Evolutionary conservation across 208 protist genomes (phyloP), one percentile per base, ranked within the genome.

Genomic region (Leishmania martiniquensis): DNA sequence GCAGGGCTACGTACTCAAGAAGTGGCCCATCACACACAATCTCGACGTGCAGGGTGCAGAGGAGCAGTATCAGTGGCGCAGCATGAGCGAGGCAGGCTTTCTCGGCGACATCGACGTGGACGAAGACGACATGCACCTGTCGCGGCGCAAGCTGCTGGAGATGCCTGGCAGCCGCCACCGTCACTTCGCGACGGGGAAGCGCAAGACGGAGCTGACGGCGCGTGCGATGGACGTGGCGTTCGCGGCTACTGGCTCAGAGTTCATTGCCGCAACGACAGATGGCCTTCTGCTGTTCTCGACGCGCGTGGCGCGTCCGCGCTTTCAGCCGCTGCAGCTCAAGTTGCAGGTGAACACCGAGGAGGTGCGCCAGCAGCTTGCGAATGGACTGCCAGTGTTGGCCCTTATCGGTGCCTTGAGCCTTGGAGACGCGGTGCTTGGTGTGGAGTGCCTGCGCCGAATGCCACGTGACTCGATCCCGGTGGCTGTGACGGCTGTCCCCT

Each of bases 21-120:
- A 98, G 86, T 98, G 94, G 93, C 91, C 94, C 67, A 88, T 98
- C 75, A 96, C 94, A 42, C 91, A 87, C 39, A 98, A 98, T 78
- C 85, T 96, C 34, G 92, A 98, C 74, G 85, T 96, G 25, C 89
- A 93, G 47, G 94, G 94, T 13, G 89, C 91, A 29, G 94, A 98
- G 85, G 94, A 98, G 81, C 94, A 98, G 85, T 98, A 93, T 75
- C 90, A 93, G 77, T 98, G 91, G 90, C 92, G 93, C 73, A 85
- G 80, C 78, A 86, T 89, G 37, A 96, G 89, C 45, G 92, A 98
- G 82, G 94, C 90, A 1, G 94, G 94, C 51, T 92, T 94, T 66
- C 78, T 96, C 10, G 86, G 86, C 66, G 92, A 98, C 78, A 98
- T 98, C 80, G 90, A 96, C 77, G 78, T 96, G 15, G 92, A 91